A percentile compares a stretch with the other conserved stretches of the same genome.
Evolutionary conservation across 352 stramenopile species (phyloP).

Genomic region (Halophytophthora polymorphica): DNA sequence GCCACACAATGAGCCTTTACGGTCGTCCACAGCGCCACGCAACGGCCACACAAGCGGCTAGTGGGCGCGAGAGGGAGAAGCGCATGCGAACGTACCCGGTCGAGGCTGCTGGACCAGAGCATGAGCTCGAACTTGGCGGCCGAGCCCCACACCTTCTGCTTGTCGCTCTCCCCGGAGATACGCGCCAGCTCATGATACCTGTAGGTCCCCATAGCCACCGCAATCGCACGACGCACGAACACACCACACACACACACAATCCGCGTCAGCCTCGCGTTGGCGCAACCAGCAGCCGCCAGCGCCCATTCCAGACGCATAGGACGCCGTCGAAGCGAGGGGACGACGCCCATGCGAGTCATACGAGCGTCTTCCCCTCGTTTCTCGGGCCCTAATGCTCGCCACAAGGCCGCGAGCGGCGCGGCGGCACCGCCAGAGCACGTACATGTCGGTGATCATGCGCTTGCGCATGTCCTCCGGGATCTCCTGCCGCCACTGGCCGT

Average conservation of each 20-base stretch:
- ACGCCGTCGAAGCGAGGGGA: too few relatives aligned
- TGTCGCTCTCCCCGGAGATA: constrained; percentile 78
- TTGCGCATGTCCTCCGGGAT: constrained; percentile 81
- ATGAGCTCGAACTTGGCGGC: constrained; percentile 87
- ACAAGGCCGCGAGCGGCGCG: not conserved
- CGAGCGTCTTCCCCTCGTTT: not conserved
- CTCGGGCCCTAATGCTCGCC: not conserved
- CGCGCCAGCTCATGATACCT: constrained; percentile 85
- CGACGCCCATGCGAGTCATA: not conserved
- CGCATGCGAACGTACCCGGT: constrained; percentile 37
- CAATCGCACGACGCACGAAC: not conserved
- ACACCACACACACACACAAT: not conserved
- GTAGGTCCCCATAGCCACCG: not conserved
- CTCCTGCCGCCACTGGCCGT: constrained; percentile 71
- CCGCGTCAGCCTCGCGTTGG: not conserved
- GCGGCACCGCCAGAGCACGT: constrained; percentile 15
- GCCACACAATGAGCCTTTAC: not conserved
- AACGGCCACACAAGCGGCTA: too few relatives aligned
- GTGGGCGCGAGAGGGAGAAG: not conserved
- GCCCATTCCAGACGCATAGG: not conserved
- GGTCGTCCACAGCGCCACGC: not conserved
- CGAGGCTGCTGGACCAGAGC: constrained; percentile 74
- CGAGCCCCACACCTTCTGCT: constrained; percentile 83
- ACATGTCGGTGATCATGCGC: constrained; percentile 89
- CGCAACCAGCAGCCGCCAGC: not conserved